Evolutionary conservation across 495 filamentous ascomycete genomes (phyloP), one percentile per base, ranked within the genome.

Genomic region (Xanthoparmelia taractica): DNA sequence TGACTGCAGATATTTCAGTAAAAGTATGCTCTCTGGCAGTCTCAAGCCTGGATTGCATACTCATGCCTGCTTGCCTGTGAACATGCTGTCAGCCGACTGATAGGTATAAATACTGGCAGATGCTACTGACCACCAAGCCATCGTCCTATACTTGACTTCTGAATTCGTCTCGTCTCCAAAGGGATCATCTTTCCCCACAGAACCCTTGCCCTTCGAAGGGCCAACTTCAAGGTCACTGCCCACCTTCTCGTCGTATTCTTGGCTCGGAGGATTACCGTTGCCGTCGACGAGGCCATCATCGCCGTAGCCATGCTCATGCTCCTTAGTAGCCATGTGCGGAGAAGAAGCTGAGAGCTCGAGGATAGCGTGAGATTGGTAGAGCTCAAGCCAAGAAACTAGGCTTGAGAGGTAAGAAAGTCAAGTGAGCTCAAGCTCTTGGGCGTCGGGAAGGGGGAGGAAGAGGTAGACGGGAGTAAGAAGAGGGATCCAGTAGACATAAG

Each of bases 141-240:
- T 66, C 1, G 68, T 69, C 65, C 73, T 76, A 67, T 79, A 78
- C 55, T 76, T 74, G 56, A 76, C 72, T 54, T 76, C 76, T 0
- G 72, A 73, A 38, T 71, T 69, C 52, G 73, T 72, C 66, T 78
- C 76, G 48, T 78, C 71, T 34, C 75, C 77, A 67, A 77, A 76
- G 11, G 77, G 71, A 66, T 77, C 74, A 27, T 67, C 37, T 37
- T 64, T 66, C 40, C 56, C 63, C 25, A 25, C 40, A 17, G 11
- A 29, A 45, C 55, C 38, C 17, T 29, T 59, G 25, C 34, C 55
- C 27, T 40, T 31, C 33, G 33, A 33, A 43, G 29, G 36, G 20
- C n/a, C 66, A 17, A 37, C 66, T 45, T 67, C 65, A 23, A 48
- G 15, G 18, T 43, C 63, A 2, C 8, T 54, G 31, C 20, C 27